phyloP scores from a whole-genome alignment of 768 basidiomycete genomes.

The Russula lepida region DNA sequence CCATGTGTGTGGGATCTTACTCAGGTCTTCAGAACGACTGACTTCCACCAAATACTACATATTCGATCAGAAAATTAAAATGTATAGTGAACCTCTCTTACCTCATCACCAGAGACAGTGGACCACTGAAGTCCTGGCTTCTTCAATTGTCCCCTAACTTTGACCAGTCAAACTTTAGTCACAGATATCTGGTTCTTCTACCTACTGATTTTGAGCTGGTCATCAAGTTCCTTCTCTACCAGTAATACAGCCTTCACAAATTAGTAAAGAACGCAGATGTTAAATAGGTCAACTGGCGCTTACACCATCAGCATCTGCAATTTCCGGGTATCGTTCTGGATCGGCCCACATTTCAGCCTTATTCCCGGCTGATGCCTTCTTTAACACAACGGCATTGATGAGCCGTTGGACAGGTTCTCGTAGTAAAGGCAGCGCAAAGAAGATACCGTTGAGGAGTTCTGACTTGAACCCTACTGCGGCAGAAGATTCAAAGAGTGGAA shows the following conservation, averaged over 20 bases:
- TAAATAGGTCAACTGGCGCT: background rate
- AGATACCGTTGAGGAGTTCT: constrained; percentile 57
- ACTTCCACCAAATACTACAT: constrained; percentile 73
- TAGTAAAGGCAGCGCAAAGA: constrained; percentile 60
- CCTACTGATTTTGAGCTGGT: constrained; percentile 63
- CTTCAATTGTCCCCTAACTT: constrained; percentile 65
- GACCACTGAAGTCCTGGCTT: constrained; percentile 69
- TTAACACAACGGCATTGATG: constrained; percentile 47
- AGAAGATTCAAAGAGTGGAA: constrained; percentile 38
- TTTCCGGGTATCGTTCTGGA: constrained; percentile 40
- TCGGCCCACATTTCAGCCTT: constrained; percentile 67
- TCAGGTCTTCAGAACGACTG: constrained; percentile 43
- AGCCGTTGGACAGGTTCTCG: constrained; percentile 45
- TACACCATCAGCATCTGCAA: constrained; percentile 56
- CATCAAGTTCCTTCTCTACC: constrained; percentile 60
- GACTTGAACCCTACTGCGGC: constrained; percentile 54
- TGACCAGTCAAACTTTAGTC: background rate
- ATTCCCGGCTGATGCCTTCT: constrained; percentile 54
- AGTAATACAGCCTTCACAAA: constrained; percentile 49
- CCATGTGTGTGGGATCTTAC: constrained; percentile 47
- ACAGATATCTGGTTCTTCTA: constrained; percentile 6
- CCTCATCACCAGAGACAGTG: constrained; percentile 61
- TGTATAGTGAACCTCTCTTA: constrained; percentile 26
- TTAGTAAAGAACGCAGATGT: background rate
- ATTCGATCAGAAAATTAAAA: background rate